These are phyloP conservation scores for Lactarius vividus DNA, from an alignment of 768 basidiomycete species.

Conservation along the genomic window DNA sequence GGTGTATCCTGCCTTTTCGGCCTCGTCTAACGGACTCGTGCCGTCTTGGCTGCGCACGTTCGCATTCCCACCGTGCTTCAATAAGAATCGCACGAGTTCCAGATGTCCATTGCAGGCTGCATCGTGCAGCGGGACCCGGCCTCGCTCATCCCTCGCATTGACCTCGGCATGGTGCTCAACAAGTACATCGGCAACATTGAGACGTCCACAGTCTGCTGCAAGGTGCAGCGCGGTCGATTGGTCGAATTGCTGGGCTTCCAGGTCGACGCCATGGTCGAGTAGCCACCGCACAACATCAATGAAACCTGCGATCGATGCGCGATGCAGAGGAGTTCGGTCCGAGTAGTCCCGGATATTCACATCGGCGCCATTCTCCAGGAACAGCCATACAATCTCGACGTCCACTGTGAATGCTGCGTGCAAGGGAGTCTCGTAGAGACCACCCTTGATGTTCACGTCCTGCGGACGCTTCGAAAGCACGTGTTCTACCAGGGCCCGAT, in stretches of 20 bases:
- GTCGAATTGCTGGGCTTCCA: not conserved
- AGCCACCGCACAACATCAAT: not conserved
- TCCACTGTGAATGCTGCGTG: not conserved
- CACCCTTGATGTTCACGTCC: not conserved
- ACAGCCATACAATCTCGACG: not conserved
- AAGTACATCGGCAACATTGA: not conserved
- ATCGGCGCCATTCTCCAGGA: not conserved
- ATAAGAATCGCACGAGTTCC: no score
- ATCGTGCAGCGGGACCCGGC: no score
- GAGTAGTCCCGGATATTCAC: not conserved
- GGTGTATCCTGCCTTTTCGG: no score
- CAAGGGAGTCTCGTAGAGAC: not conserved
- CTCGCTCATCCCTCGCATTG: no score
- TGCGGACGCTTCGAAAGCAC: not conserved
- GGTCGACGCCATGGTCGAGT: not conserved
- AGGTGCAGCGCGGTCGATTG: not conserved
- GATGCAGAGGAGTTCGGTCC: not conserved
- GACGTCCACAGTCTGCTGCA: not conserved
- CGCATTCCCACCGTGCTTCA: no score
- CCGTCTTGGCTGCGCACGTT: no score
- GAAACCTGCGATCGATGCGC: not conserved
- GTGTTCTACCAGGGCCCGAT: not conserved
- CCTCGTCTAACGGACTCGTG: no score
- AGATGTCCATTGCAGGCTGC: no score
- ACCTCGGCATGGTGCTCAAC: not conserved